Evolutionary conservation across 2,329 filamentous ascomycete species (phyloP).

Genomic region (Exophiala xenobiotica): DNA sequence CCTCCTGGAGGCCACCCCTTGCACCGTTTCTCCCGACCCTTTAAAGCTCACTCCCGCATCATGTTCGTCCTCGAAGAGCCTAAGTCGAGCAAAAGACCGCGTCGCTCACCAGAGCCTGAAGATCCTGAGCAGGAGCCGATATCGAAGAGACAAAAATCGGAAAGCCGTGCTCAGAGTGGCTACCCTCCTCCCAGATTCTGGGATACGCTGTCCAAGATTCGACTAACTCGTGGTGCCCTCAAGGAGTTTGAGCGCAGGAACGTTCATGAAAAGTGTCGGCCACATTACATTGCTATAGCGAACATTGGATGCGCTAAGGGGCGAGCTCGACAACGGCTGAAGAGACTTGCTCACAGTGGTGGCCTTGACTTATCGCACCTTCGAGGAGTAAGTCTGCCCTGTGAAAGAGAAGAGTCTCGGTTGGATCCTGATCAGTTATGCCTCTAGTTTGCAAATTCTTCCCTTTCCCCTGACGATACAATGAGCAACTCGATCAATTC

Average conservation of each 20-base stretch:
- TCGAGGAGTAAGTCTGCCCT: slow-evolving; percentile 19
- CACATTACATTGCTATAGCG: neutral
- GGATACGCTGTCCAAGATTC: slow-evolving; percentile 15
- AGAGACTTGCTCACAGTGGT: slow-evolving; percentile 17
- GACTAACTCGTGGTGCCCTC: slow-evolving; percentile 13
- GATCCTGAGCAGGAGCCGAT: slow-evolving; percentile 3
- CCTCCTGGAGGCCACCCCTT: slow-evolving; percentile 2
- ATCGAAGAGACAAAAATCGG: slow-evolving; percentile 15
- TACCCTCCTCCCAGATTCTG: slow-evolving; percentile 15
- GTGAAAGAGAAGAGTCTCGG: too few relatives aligned
- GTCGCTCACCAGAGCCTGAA: slow-evolving; percentile 2
- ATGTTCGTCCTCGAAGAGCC: slow-evolving; percentile 19
- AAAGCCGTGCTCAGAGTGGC: neutral
- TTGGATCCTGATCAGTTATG: too few relatives aligned
- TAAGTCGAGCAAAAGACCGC: slow-evolving; percentile 14
- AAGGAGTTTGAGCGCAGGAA: slow-evolving; percentile 18
- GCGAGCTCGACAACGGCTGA: slow-evolving; percentile 1
- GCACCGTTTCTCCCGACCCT: slow-evolving; percentile 17
- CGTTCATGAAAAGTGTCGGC: neutral
- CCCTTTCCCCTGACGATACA: neutral
- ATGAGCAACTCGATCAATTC: neutral
- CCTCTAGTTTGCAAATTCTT: neutral
- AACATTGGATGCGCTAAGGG: neutral
- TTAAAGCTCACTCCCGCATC: too few relatives aligned
- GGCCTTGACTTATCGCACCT: slow-evolving; percentile 16